These are phyloP conservation scores for Helenozyma rhizophorensis DNA, from an alignment of 805 yeast species.

Conservation along the genomic window DNA sequence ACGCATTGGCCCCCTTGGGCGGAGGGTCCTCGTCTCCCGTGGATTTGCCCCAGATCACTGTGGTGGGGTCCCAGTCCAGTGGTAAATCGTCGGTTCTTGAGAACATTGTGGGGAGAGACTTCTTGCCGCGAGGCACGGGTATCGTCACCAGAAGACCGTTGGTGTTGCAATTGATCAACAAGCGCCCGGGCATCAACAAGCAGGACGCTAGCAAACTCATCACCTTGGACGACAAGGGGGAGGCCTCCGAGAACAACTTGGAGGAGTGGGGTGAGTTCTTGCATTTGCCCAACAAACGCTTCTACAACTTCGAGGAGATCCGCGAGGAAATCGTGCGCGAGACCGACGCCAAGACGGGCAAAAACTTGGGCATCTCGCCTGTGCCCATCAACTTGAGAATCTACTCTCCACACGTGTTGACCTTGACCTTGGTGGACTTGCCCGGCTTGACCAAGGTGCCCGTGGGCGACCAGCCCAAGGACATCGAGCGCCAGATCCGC, in stretches of 20 bases:
- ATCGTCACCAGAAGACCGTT: constrained; percentile 88
- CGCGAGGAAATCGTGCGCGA: constrained; percentile 88
- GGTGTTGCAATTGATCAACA: constrained; percentile 74
- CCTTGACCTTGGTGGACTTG: constrained; percentile 90
- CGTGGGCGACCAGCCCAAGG: constrained; percentile 98
- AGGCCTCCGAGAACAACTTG: constrained; percentile 61
- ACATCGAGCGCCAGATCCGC: constrained; percentile 90
- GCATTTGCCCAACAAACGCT: constrained; percentile 84
- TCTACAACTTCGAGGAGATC: constrained; percentile 83
- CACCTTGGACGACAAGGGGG: constrained; percentile 39
- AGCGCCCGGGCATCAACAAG: constrained; percentile 38
- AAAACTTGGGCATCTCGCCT: constrained; percentile 83
- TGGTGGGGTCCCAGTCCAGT: constrained; percentile 86
- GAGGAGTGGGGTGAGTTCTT: constrained; percentile 98
- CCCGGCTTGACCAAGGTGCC: constrained; percentile 99
- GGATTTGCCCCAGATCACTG: constrained; percentile 92
- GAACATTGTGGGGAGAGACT: constrained; percentile 88
- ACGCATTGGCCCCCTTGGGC: constrained; percentile 95
- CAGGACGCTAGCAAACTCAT: constrained; percentile 37
- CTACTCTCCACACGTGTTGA: constrained; percentile 89
- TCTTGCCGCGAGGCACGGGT: constrained; percentile 89
- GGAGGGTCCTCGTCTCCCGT: constrained; percentile 87
- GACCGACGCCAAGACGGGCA: constrained; percentile 79
- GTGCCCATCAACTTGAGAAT: constrained; percentile 91
- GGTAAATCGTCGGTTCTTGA: constrained; percentile 89